Percentiles rank a stretch among this genome's conserved stretches.
phyloP scores from a whole-genome alignment of 371 early-diverging fungal species.

The Dentiscutata heterogama region DNA sequence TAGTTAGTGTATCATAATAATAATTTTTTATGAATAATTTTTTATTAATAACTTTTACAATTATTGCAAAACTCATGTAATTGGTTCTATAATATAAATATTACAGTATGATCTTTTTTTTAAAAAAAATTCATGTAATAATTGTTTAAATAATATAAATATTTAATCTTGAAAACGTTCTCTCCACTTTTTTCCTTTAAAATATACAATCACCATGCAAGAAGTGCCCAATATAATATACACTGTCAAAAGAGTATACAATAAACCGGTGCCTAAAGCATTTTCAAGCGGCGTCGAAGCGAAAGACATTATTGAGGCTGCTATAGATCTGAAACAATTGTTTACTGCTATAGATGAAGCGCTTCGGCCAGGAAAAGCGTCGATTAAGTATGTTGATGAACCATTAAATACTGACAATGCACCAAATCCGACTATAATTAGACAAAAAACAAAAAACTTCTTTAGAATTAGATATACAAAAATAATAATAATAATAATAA shows the following conservation, averaged over 20 bases:
- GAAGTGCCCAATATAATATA: neutral
- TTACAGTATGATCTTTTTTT: too few relatives aligned
- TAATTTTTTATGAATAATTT: too few relatives aligned
- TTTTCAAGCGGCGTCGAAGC: neutral
- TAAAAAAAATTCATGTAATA: too few relatives aligned
- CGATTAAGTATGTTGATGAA: slow-evolving; percentile 35
- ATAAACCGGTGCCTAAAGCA: neutral
- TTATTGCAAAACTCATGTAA: too few relatives aligned
- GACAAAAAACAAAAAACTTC: too few relatives aligned
- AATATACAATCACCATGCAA: neutral
- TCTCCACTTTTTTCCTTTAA: slow-evolving; percentile 19
- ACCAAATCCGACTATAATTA: neutral
- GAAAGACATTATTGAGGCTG: neutral
- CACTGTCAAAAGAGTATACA: neutral
- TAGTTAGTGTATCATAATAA: too few relatives aligned
- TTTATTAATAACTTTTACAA: too few relatives aligned
- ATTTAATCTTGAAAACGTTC: neutral
- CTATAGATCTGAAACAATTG: neutral
- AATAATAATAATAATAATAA: neutral
- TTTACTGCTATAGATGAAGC: slow-evolving; percentile 28
- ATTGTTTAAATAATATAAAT: too few relatives aligned
- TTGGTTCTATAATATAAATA: too few relatives aligned
- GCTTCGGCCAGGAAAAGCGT: slow-evolving; percentile 30
- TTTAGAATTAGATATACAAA: neutral
- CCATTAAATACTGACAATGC: neutral